A percentile compares a stretch with the other conserved stretches of the same genome.
Evolutionary conservation across 352 stramenopile genomes (phyloP).

Genomic region (Globisporangium rhizosaccharum): DNA sequence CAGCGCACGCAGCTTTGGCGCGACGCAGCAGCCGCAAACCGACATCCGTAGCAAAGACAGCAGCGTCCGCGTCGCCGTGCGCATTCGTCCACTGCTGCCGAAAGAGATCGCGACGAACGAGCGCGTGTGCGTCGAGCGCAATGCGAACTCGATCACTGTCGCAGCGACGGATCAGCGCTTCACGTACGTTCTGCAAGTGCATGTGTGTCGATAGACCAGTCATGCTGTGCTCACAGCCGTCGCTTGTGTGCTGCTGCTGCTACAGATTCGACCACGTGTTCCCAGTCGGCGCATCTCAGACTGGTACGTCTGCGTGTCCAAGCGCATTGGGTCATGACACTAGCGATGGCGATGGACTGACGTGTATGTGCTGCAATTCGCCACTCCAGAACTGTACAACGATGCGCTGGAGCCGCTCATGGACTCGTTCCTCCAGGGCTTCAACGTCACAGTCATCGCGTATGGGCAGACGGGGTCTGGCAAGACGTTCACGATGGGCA

Average conservation of each 20-base stretch:
- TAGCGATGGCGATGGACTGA: neutral
- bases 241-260: slow-evolving; percentile 3
- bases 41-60: slow-evolving; percentile 30
- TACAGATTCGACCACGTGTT: slow-evolving; percentile 84
- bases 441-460: slow-evolving; percentile 85
- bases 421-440: slow-evolving; percentile 82
- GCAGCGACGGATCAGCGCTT: slow-evolving; percentile 44
- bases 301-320: slow-evolving; percentile 16
- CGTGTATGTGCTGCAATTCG: neutral
- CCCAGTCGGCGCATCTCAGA: slow-evolving; percentile 41
- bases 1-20: neutral
- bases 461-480: slow-evolving; percentile 84
- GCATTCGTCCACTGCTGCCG: slow-evolving; percentile 70
- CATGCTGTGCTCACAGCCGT: neutral
- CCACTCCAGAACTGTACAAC: slow-evolving; percentile 50
- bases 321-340: too few species aligned
- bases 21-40: too few species aligned
- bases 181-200: slow-evolving; percentile 33
- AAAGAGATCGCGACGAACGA: slow-evolving; percentile 62
- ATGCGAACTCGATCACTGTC: slow-evolving; percentile 34
- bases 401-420: slow-evolving; percentile 72
- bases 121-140: slow-evolving; percentile 33
- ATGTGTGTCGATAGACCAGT: neutral
- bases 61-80: slow-evolving; percentile 74
- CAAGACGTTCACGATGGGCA: slow-evolving; percentile 86